Conservation (phyloP, 1,284 basidiomycete genomes). For the Trichosporon asahii region DNA sequence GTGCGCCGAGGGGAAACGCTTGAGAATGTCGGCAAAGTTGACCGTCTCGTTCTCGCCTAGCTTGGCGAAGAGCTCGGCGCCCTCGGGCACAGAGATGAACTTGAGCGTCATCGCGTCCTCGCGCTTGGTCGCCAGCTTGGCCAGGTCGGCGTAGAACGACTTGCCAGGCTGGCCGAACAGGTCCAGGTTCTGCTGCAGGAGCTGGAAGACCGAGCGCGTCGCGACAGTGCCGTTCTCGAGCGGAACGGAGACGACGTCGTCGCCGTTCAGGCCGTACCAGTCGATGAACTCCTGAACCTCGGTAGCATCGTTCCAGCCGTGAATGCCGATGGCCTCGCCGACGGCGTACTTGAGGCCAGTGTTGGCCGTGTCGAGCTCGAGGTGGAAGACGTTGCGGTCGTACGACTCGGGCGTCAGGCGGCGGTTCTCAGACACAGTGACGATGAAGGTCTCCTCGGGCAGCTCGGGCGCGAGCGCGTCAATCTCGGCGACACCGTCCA, state of each 20-base stretch:
- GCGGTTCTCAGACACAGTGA: conserved; percentile 89
- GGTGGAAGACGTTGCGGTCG: conserved; percentile 97
- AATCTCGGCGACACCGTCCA: conserved; percentile 52
- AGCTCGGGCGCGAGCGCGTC: conserved; percentile 79
- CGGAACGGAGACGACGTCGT: conserved; percentile 78
- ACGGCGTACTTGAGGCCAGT: conserved; percentile 94
- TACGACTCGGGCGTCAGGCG: conserved; percentile 92
- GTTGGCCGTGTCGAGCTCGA: conserved; percentile 88
- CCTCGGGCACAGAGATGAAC: conserved; percentile 93
- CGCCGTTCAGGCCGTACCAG: conserved; percentile 86
- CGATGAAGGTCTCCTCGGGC: conserved; percentile 85
- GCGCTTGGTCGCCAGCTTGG: conserved; percentile 67
- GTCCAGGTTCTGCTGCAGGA: conserved; percentile 93
- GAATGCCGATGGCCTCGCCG: conserved; percentile 93
- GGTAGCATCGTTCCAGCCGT: conserved; percentile 92
- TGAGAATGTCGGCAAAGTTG: conserved; percentile 84
- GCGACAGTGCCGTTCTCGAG: conserved; percentile 56
- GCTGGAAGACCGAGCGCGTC: conserved; percentile 90
- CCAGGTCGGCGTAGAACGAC: conserved; percentile 87
- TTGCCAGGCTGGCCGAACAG: conserved; percentile 94
- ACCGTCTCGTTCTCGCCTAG: conserved; percentile 91
- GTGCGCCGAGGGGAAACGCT: conserved; percentile 73
- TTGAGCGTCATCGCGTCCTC: conserved; percentile 78
- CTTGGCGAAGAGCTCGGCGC: conserved; percentile 89
- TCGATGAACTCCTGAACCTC: conserved; percentile 85